Evolutionary conservation across 1,139 yeast species (phyloP).

Genomic region (Debaryomycetaceae sp.): DNA sequence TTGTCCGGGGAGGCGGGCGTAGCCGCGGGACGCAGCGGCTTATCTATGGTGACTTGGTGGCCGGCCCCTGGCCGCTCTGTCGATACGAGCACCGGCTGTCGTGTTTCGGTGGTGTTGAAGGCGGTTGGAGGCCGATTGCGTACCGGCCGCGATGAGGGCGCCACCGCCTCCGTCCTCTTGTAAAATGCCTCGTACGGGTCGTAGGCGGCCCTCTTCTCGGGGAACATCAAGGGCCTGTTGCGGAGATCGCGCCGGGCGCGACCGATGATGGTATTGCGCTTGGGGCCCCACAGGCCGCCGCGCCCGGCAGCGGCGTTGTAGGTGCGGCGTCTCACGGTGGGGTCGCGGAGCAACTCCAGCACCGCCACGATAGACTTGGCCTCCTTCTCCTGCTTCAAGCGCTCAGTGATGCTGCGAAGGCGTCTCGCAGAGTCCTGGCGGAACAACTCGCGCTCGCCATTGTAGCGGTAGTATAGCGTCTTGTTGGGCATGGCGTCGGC

Average conservation of each 20-base stretch:
- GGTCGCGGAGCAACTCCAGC: constrained; percentile 34
- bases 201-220: constrained; percentile 13
- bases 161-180: constrained; percentile 1
- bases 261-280: constrained; percentile 28
- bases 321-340: constrained; percentile 27
- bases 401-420: constrained; percentile 40
- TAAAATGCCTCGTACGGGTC: constrained; percentile 26
- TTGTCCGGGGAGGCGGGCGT: constrained; percentile 1
- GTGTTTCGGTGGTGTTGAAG: constrained; percentile 8
- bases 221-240: constrained; percentile 32
- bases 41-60: no score
- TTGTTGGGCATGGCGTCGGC: constrained; percentile 35
- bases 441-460: constrained; percentile 40
- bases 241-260: constrained; percentile 33
- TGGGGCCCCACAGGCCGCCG: constrained; percentile 4
- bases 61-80: no score
- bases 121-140: constrained; percentile 7
- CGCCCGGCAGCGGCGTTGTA: constrained; percentile 3
- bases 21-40: neutral
- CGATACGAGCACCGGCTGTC: neutral
- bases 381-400: constrained; percentile 38
- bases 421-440: constrained; percentile 48
- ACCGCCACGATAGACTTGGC: constrained; percentile 44
- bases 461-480: constrained; percentile 38
- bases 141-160: constrained; percentile 7